Evolutionary conservation across 179 eudicot species (phyloP).

Genomic region (Silene noctiflora): DNA sequence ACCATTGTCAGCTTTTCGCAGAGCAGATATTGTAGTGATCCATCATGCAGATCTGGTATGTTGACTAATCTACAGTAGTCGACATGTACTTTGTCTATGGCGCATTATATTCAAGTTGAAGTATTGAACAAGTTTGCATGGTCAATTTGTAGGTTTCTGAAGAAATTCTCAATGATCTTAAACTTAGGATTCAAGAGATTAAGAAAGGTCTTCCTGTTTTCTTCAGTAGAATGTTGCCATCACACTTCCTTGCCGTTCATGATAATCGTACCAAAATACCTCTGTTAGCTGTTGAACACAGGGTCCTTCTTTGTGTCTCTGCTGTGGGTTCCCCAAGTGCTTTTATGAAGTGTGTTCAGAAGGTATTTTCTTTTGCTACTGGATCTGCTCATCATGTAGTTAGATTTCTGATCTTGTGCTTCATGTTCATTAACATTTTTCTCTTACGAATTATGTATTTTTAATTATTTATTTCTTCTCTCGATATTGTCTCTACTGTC

Average conservation of each 20-base stretch:
- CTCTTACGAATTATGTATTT: no score
- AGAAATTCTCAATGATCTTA: constrained; percentile 33
- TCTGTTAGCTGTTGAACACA: constrained; percentile 37
- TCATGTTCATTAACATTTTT: no score
- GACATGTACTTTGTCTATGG: neutral
- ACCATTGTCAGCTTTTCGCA: constrained; percentile 63
- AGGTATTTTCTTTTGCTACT: constrained; percentile 36
- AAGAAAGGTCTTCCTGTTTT: constrained; percentile 56
- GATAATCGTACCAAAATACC: constrained; percentile 38
- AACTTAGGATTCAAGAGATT: constrained; percentile 37
- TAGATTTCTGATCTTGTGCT: no score
- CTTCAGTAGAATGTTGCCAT: constrained; percentile 68
- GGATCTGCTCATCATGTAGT: constrained; percentile 9
- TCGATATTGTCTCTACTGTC: neutral
- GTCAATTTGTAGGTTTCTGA: constrained; percentile 48
- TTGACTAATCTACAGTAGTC: neutral
- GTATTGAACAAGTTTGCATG: neutral
- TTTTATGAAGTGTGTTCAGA: constrained; percentile 55
- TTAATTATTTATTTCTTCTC: no score
- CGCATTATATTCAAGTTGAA: neutral
- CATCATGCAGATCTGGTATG: constrained; percentile 91
- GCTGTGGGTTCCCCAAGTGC: constrained; percentile 78
- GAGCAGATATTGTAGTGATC: constrained; percentile 75
- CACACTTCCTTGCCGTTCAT: constrained; percentile 51
- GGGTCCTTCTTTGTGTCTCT: constrained; percentile 60